These are phyloP conservation scores for Trichoderma sp. DNA, from an alignment of 2,329 filamentous ascomycete species.

Conservation along the genomic window DNA sequence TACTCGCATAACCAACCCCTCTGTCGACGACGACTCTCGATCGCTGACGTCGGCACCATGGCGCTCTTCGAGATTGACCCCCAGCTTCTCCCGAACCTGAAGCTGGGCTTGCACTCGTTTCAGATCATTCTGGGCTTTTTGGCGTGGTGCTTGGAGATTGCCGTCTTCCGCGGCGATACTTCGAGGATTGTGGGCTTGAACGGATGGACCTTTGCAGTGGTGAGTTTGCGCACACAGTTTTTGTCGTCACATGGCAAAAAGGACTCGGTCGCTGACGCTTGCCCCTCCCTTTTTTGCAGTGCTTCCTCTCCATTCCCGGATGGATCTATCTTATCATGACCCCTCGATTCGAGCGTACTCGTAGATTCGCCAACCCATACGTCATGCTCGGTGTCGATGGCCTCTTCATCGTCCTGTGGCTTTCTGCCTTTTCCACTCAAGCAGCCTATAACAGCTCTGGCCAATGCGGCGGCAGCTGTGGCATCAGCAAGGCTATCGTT, in stretches of 20 bases:
- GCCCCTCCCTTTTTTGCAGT: slow-evolving; percentile 41
- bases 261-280: not conserved
- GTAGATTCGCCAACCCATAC: slow-evolving; percentile 60
- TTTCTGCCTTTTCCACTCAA: slow-evolving; percentile 65
- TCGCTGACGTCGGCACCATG: slow-evolving; percentile 33
- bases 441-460: slow-evolving; percentile 60
- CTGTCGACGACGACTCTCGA: not conserved
- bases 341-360: slow-evolving; percentile 61
- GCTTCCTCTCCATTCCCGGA: slow-evolving; percentile 62
- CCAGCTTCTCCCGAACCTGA: slow-evolving; percentile 53
- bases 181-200: slow-evolving; percentile 55
- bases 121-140: slow-evolving; percentile 57
- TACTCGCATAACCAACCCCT: not conserved
- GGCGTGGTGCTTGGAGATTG: slow-evolving; percentile 58
- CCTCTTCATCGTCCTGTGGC: slow-evolving; percentile 60
- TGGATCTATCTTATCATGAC: slow-evolving; percentile 66
- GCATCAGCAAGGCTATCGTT: slow-evolving; percentile 62
- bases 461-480: slow-evolving; percentile 55
- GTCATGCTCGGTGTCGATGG: slow-evolving; percentile 59
- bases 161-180: slow-evolving; percentile 51
- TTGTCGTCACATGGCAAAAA: not conserved
- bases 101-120: slow-evolving; percentile 55
- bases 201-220: slow-evolving; percentile 63
- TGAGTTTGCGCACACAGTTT: slow-evolving; percentile 37
- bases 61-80: slow-evolving; percentile 53